Evolutionary conservation across 805 yeast species (phyloP).

Genomic region (Lipomyces lipofer): DNA sequence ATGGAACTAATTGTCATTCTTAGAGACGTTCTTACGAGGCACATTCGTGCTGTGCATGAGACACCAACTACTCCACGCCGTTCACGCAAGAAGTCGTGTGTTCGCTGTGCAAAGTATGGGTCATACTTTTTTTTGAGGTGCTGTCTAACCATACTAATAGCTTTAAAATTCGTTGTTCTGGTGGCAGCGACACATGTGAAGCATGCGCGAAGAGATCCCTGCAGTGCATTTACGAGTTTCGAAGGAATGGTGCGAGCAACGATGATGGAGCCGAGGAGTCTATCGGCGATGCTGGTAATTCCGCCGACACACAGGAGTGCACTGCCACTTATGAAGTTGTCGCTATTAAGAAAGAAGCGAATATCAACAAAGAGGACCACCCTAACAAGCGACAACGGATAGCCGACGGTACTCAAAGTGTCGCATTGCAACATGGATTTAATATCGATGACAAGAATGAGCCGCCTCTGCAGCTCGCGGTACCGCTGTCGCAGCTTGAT

Average conservation of each 20-base stretch:
- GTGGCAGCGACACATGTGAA: constrained; percentile 32
- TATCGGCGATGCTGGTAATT: too few relatives aligned
- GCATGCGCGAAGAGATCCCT: constrained; percentile 29
- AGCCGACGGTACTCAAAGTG: too few relatives aligned
- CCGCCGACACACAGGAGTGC: too few relatives aligned
- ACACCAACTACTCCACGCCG: constrained; percentile 16
- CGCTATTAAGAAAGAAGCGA: too few relatives aligned
- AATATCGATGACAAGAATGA: too few relatives aligned
- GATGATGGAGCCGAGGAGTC: too few relatives aligned
- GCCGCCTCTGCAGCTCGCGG: too few relatives aligned
- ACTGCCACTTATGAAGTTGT: too few relatives aligned
- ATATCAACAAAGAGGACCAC: too few relatives aligned
- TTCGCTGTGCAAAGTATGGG: constrained; percentile 17
- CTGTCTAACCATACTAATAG: neutral
- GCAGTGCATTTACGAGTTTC: constrained; percentile 26
- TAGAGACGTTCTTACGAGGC: constrained; percentile 20
- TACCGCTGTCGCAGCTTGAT: too few relatives aligned
- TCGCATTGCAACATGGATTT: too few relatives aligned
- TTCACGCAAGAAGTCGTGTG: constrained; percentile 25
- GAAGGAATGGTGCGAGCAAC: too few relatives aligned
- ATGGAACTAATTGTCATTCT: neutral
- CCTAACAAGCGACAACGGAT: neutral
- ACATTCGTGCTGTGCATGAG: constrained; percentile 27
- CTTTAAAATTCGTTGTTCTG: constrained; percentile 33
- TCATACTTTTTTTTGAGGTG: neutral